These are phyloP conservation scores for Cladosporium sphaerospermum DNA, from an alignment of 2,329 filamentous ascomycete species.

Conservation along the genomic window DNA sequence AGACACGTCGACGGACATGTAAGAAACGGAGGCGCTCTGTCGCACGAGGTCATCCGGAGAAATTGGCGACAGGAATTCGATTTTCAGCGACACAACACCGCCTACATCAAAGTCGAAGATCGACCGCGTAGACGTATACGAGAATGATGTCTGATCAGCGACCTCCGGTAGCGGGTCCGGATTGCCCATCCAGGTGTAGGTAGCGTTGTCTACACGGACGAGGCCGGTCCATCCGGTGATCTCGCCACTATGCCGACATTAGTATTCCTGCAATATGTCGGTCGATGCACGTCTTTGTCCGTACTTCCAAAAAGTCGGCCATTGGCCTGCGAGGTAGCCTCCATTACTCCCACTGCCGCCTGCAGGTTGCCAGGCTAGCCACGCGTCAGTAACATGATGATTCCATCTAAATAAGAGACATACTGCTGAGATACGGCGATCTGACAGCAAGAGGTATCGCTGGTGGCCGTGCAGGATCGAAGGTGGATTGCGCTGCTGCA, in stretches of 20 bases:
- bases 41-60: slow-evolving; percentile 59
- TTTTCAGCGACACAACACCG: slow-evolving; percentile 55
- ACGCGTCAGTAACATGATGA: no score
- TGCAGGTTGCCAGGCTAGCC: slow-evolving; percentile 28
- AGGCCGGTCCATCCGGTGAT: slow-evolving; percentile 62
- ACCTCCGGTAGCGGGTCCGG: slow-evolving; percentile 39
- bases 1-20: slow-evolving; percentile 57
- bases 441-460: slow-evolving; percentile 67
- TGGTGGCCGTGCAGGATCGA: slow-evolving; percentile 59
- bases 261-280: not conserved
- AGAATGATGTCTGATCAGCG: slow-evolving; percentile 56
- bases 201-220: slow-evolving; percentile 58
- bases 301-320: slow-evolving; percentile 56
- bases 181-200: slow-evolving; percentile 63
- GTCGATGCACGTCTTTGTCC: not conserved
- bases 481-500: slow-evolving; percentile 44
- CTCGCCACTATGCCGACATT: slow-evolving; percentile 33
- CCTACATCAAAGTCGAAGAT: slow-evolving; percentile 62
- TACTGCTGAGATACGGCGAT: slow-evolving; percentile 64
- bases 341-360: slow-evolving; percentile 57
- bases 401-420: not conserved
- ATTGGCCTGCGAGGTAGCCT: slow-evolving; percentile 61
- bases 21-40: slow-evolving; percentile 66
- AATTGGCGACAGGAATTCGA: slow-evolving; percentile 66
- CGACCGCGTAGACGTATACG: slow-evolving; percentile 67